Percentiles rank a stretch among this genome's conserved stretches.
These are phyloP conservation scores for Toxicodendron radicans DNA, from an alignment of 345 rosid genomes.

Conservation along the genomic window DNA sequence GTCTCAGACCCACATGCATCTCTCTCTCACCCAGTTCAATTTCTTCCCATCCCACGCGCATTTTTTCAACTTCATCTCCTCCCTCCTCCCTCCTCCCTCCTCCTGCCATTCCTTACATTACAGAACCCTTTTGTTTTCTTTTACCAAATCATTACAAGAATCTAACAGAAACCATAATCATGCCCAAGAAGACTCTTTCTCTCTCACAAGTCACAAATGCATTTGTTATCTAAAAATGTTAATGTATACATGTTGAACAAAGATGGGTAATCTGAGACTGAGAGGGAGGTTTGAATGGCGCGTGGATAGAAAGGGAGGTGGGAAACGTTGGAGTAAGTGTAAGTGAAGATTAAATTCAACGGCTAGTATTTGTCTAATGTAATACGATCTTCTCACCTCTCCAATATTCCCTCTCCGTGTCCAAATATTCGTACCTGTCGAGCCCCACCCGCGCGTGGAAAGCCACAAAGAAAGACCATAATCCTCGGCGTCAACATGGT, in stretches of 20 bases:
- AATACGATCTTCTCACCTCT: conserved; percentile 30
- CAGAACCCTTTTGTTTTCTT: background rate
- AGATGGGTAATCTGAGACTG: no score
- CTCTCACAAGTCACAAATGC: background rate
- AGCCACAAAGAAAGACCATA: conserved; percentile 27
- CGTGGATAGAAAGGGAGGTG: conserved; percentile 15
- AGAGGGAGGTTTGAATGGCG: background rate
- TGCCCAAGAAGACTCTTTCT: background rate
- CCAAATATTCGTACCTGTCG: conserved; percentile 48
- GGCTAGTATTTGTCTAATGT: conserved; percentile 53
- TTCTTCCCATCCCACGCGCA: conserved; percentile 6
- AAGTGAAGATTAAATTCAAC: conserved; percentile 34
- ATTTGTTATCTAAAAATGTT: no score
- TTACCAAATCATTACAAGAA: conserved; percentile 7
- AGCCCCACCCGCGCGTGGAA: conserved; percentile 51
- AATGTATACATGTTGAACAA: no score
- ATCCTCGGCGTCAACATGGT: conserved; percentile 77
- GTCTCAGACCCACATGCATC: conserved; percentile 42
- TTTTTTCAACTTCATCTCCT: background rate
- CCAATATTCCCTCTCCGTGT: conserved; percentile 67
- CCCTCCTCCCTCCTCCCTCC: no score
- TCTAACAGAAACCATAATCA: background rate
- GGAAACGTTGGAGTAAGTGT: background rate
- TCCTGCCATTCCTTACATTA: background rate
- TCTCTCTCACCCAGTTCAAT: background rate